Evolutionary conservation across 768 basidiomycete species (phyloP).

Genomic region (Trametes elegans): DNA sequence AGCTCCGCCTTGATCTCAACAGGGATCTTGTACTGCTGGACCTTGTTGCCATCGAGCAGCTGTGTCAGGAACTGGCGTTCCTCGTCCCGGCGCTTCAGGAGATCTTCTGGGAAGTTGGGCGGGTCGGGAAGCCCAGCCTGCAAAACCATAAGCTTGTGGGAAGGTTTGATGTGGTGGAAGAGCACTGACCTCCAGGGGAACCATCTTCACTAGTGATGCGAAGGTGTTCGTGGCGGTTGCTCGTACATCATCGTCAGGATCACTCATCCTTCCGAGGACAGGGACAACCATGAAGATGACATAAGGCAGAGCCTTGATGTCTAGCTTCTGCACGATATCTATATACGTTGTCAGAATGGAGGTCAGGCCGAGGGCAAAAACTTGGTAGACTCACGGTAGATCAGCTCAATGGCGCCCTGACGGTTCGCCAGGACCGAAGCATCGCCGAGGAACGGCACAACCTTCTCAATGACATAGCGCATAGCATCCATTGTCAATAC

Average conservation of each 20-base stretch:
- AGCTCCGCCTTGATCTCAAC: slow-evolving; percentile 89
- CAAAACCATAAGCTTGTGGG: not conserved
- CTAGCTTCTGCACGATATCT: slow-evolving; percentile 92
- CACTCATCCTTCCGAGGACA: slow-evolving; percentile 96
- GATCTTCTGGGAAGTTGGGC: slow-evolving; percentile 83
- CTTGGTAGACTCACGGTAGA: slow-evolving; percentile 71
- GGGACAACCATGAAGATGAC: slow-evolving; percentile 97
- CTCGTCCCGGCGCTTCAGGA: slow-evolving; percentile 79
- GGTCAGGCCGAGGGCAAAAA: not conserved
- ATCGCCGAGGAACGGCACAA: slow-evolving; percentile 83
- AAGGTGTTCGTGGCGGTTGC: slow-evolving; percentile 97
- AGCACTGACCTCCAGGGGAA: slow-evolving; percentile 84
- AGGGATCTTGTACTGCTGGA: slow-evolving; percentile 86
- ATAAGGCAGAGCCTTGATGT: slow-evolving; percentile 93
- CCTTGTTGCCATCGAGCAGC: slow-evolving; percentile 91
- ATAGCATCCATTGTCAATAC: slow-evolving; percentile 85
- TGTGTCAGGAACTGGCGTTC: slow-evolving; percentile 93
- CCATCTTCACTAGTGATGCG: slow-evolving; percentile 96
- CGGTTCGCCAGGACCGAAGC: slow-evolving; percentile 68
- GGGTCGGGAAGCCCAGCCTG: slow-evolving; percentile 98
- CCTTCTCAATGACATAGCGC: slow-evolving; percentile 82
- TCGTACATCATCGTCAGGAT: slow-evolving; percentile 86
- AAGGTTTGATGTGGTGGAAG: not conserved
- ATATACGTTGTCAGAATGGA: slow-evolving; percentile 13
- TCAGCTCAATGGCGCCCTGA: slow-evolving; percentile 87